A percentile compares a stretch with the other conserved stretches of the same genome.
phyloP scores from a whole-genome alignment of 768 basidiomycete genomes.

The Rhizopogon vulgaris region DNA sequence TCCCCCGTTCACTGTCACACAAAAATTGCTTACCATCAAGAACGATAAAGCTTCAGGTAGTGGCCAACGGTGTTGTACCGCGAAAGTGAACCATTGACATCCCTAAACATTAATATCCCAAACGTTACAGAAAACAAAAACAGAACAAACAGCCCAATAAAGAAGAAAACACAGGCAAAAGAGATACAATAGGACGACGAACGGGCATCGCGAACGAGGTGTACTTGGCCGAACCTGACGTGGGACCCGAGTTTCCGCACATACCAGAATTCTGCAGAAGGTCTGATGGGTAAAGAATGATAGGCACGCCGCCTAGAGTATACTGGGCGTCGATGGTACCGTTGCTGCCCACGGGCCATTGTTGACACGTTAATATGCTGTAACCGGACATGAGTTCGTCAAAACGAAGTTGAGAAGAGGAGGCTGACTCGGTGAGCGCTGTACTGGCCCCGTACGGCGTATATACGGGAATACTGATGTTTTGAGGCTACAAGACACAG shows the following conservation, averaged over 20 bases:
- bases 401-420: not conserved
- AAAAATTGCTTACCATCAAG: too few relatives aligned
- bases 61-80: not conserved
- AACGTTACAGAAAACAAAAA: not conserved
- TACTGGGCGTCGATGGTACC: constrained; percentile 61
- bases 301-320: constrained; percentile 53
- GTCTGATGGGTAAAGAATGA: constrained; percentile 43
- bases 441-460: constrained; percentile 46
- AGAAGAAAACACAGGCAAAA: not conserved
- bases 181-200: not conserved
- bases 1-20: too few relatives aligned
- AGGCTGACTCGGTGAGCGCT: constrained; percentile 50
- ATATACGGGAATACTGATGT: constrained; percentile 50
- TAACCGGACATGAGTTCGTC: not conserved
- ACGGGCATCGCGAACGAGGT: constrained; percentile 3
- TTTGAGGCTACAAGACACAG: constrained; percentile 40
- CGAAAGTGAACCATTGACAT: not conserved
- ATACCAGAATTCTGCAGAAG: constrained; percentile 31
- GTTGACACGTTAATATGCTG: constrained; percentile 59
- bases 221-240: not conserved
- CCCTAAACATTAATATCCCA: not conserved
- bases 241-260: constrained; percentile 21
- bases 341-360: constrained; percentile 63
- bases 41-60: not conserved
- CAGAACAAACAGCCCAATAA: constrained; percentile 5